Evolutionary conservation across 306 rosid species (phyloP).

Genomic region (Pyrus betulifolia): DNA sequence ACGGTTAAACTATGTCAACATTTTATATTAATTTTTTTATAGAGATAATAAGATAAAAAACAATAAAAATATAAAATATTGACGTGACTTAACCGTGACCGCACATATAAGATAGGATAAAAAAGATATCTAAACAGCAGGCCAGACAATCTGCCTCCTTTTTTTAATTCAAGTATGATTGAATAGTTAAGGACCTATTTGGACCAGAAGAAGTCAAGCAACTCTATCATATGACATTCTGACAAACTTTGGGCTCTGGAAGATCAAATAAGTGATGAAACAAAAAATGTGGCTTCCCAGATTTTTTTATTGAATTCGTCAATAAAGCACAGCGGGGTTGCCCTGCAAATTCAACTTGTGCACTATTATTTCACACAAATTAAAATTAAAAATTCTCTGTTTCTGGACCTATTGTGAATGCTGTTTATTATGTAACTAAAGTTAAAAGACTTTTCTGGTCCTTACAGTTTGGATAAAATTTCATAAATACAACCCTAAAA

Average conservation of each 20-base stretch:
- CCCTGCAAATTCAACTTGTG: background rate
- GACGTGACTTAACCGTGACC: too few species aligned
- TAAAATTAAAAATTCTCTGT: background rate
- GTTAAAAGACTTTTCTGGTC: background rate
- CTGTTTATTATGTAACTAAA: background rate
- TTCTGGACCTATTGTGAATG: background rate
- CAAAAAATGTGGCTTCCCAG: background rate
- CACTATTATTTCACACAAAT: background rate
- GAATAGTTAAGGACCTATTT: background rate
- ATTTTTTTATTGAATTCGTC: background rate
- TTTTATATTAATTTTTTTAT: too few species aligned
- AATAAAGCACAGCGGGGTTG: background rate
- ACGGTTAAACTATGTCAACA: too few species aligned
- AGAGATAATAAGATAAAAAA: too few species aligned
- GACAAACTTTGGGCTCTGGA: background rate
- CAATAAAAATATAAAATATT: too few species aligned
- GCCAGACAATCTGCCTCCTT: too few species aligned
- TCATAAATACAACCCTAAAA: too few species aligned
- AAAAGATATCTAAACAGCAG: rapidly evolving
- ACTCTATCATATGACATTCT: background rate
- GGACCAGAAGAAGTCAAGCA: background rate
- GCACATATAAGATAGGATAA: too few species aligned
- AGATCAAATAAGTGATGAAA: background rate
- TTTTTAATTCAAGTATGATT: background rate
- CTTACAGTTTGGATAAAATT: background rate